Evolutionary conservation across 306 rosid genomes (phyloP), one percentile per base, ranked within the genome.

Genomic region (Urtica urens): DNA sequence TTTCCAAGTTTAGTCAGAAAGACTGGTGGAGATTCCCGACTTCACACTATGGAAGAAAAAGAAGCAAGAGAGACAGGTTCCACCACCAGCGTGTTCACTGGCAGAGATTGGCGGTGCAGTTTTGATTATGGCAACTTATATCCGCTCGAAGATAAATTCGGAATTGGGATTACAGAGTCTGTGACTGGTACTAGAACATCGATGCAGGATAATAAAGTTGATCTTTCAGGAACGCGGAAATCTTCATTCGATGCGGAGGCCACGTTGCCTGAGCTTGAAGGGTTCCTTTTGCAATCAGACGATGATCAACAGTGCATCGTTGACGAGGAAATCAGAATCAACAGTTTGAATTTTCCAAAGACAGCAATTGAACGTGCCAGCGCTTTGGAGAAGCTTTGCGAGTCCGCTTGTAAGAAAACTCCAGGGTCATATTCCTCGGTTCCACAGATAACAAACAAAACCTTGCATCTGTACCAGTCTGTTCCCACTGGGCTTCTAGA

Each of bases 401-500:
- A 65, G 58, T 79, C 87, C 33, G 68, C 78, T 55, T 71, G 72
- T 67, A 58, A 42, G 64, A 43, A 74, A 48, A 79, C 93, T 61
- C 85, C 94, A 1, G 53, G 38, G 17, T 65, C 70, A 59, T 63
- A 49, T 58, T 81, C 85, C 47, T 77, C 75, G 49, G 66, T 72
- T 45, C 55, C 74, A 5, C 44, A 55, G 64, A 64, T 53, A 68
- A 53, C 71, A 54, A 64, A 59, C 53, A 60, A 35, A 48, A 18
- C 71, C 38, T 49, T 65, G 17, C 41, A 68, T 50, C 20, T 62
- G 21, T 49, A 47, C 52, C 57, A 33, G 56, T 82, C 93, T 72
- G 67, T 82, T 65, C 82, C 95, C 24, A 73, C 38, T 63, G 81
- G 96, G 53, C 83, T 86, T 69, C 62, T 72, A 34, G 94, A 92